Conservation (phyloP, 257 asterid genomes). For the Lycium ferocissimum region DNA sequence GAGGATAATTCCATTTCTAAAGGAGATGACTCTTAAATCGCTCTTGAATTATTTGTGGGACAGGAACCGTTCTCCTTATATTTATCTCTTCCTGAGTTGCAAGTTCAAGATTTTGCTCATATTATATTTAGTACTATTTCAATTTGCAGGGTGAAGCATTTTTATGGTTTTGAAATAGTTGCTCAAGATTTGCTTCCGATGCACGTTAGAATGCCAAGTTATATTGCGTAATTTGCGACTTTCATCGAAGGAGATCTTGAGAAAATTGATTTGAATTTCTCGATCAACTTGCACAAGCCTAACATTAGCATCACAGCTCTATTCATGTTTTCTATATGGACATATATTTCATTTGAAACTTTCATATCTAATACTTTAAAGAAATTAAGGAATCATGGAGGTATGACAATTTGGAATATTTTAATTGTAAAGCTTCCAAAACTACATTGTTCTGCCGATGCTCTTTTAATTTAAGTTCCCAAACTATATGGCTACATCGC, state of each 20-base stretch:
- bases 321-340: conserved; percentile 35
- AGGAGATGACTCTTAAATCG: conserved; percentile 91
- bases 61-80: conserved; percentile 92
- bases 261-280: conserved; percentile 78
- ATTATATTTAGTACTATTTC: conserved; percentile 33
- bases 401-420: neutral
- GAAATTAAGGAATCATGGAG: neutral
- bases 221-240: conserved; percentile 78
- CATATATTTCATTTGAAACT: neutral
- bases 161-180: conserved; percentile 91
- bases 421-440: neutral
- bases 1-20: conserved; percentile 78
- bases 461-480: neutral
- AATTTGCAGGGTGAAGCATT: conserved; percentile 73
- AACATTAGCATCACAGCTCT: conserved; percentile 89
- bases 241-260: conserved; percentile 92
- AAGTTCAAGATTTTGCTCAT: conserved; percentile 28
- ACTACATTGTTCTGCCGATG: neutral
- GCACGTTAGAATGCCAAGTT: conserved; percentile 80
- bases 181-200: conserved; percentile 82
- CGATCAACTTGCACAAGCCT: conserved; percentile 84
- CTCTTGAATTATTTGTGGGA: conserved; percentile 94
- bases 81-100: conserved; percentile 52
- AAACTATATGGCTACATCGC: neutral
- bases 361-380: neutral